A percentile compares a stretch with the other conserved stretches of the same genome.
These are phyloP conservation scores for Withania somnifera DNA, from an alignment of 305 asterid species.

Conservation along the genomic window DNA sequence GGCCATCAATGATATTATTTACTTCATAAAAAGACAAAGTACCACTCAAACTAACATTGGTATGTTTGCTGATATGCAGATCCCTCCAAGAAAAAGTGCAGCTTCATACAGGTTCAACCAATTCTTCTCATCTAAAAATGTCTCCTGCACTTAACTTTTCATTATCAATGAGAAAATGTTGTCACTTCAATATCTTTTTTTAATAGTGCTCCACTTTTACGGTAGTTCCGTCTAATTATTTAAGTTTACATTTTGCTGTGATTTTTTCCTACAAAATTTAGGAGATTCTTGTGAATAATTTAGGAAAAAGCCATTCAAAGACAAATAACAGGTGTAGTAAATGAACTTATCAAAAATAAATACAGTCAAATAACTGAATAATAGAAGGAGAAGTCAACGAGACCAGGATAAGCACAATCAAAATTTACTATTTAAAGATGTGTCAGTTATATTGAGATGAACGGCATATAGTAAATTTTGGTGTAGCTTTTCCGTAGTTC, in stretches of 20 bases:
- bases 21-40: neutral
- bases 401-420: neutral
- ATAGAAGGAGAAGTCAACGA: neutral
- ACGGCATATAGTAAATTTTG: neutral
- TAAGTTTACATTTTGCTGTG: neutral
- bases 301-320: neutral
- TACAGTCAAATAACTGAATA: neutral
- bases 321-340: neutral
- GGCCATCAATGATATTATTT: no score
- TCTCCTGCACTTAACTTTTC: neutral
- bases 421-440: neutral
- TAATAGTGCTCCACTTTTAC: neutral
- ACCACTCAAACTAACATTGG: neutral
- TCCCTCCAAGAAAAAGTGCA: slow-evolving; percentile 72
- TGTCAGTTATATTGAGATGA: neutral
- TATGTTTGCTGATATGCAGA: slow-evolving; percentile 31
- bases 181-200: neutral
- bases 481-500: neutral
- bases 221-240: neutral
- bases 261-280: neutral
- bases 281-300: neutral
- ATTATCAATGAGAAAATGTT: neutral
- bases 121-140: neutral
- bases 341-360: neutral
- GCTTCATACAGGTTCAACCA: slow-evolving; percentile 70